Base-by-base conservation (phyloP, 164 flowering plant genomes). In the Liquidambar formosana region DNA sequence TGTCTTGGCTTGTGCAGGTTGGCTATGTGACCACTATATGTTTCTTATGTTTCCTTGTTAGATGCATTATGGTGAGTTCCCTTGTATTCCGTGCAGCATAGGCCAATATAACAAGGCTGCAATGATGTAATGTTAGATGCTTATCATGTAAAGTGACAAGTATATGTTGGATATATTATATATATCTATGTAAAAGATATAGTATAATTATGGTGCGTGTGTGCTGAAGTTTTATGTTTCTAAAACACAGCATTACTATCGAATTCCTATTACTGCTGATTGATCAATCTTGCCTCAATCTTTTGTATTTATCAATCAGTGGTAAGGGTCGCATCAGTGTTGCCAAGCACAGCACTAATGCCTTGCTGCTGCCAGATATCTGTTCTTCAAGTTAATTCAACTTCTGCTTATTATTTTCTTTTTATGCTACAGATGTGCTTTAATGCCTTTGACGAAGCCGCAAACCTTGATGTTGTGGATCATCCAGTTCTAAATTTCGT, bases 11-110 rank as follows among this genome's bases (percentile, higher is more conserved):
- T 72, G 26, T 65, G 63, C 87, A 95, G 99, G 97, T 95, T 84
- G 99, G 99, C 77, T 95, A 89, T 75, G 99, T 95, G 65, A 95
- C 99, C 8, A 84, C 94, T 15, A 93, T 95, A 76, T 95, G 99
- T 76, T 95, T 92, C 80, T n/a, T 85, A 27, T 95, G 99, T 71
- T 95, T 95, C 79, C 90, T 95, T 14, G 67, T 89, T 21, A 85
- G 99, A 82, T 89, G 96, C 69, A 70, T 95, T 27, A 89, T 95
- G 97, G 99, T 95, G 67, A 91, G 96, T 74, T 28, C n/a, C 11
- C 44, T 54, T n/a, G 21, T 33, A 33, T 33, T 33, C 13, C 33
- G 3, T 33, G 1, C 4, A 44, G 33, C 12, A 38, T 60, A 41
- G 46, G 2, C 4, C 11, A 21, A 19, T 19, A 28, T 18, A 38